These are phyloP conservation scores for Periconia sp. DNA, from an alignment of 2,329 filamentous ascomycete genomes.

Conservation along the genomic window DNA sequence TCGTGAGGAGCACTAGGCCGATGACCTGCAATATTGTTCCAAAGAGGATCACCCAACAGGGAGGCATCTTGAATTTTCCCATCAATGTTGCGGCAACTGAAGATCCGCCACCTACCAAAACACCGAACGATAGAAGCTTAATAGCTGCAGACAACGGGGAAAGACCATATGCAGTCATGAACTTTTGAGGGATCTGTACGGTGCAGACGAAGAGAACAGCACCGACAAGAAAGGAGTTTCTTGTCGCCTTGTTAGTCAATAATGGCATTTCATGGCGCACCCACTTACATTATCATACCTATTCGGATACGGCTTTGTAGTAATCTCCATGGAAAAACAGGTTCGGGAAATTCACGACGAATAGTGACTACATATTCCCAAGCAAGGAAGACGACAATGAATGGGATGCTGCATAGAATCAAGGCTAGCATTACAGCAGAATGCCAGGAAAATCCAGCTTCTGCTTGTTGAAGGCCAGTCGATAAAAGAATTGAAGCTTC, in stretches of 20 bases:
- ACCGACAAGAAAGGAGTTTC: slow-evolving; percentile 8
- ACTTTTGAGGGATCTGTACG: slow-evolving; percentile 13
- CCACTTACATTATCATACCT: slow-evolving; percentile 7
- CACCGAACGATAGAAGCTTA: slow-evolving; percentile 7
- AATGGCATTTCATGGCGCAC: not conserved
- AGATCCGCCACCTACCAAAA: slow-evolving; percentile 1
- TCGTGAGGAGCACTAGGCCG: slow-evolving; percentile 5
- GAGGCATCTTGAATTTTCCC: slow-evolving; percentile 1
- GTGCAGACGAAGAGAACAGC: slow-evolving; percentile 6
- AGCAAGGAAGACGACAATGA: slow-evolving; percentile 14
- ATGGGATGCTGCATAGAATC: slow-evolving; percentile 8
- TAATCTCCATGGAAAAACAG: slow-evolving; percentile 17
- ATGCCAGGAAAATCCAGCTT: slow-evolving; percentile 4
- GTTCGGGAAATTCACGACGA: slow-evolving; percentile 7
- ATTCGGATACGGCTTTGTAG: not conserved
- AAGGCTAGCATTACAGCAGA: slow-evolving; percentile 14
- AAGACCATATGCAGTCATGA: slow-evolving; percentile 6
- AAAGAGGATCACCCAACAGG: slow-evolving; percentile 1
- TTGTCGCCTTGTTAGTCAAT: not conserved
- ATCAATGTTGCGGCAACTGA: not conserved
- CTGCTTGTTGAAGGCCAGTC: slow-evolving; percentile 20
- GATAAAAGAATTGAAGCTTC: slow-evolving; percentile 14
- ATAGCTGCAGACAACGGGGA: slow-evolving; percentile 9
- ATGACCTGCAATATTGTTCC: slow-evolving; percentile 4
- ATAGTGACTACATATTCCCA: slow-evolving; percentile 18